Conservation (phyloP, 2,329 filamentous ascomycete genomes). For the Ophiocordyceps camponoti-rufipedis region DNA sequence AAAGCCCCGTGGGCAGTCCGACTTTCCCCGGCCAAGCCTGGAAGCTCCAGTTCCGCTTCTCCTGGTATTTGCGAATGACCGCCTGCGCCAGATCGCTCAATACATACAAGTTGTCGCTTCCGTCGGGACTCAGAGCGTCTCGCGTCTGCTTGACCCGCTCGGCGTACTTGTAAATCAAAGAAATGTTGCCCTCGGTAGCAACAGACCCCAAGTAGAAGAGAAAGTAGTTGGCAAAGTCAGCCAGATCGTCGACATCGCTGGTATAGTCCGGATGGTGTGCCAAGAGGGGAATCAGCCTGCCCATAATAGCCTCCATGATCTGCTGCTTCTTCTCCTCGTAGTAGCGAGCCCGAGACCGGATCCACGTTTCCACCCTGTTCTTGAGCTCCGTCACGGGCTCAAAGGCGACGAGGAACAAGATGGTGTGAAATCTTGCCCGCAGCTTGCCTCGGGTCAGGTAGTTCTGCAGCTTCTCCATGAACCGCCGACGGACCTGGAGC, state of each 20-base stretch:
- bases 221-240: conserved; percentile 76
- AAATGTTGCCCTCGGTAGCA: conserved; percentile 71
- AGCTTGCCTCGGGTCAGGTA: conserved; percentile 61
- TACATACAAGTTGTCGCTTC: conserved; percentile 63
- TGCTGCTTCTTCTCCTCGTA: conserved; percentile 40
- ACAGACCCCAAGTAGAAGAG: conserved; percentile 74
- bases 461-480: conserved; percentile 77
- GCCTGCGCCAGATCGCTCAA: conserved; percentile 75
- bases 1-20: conserved; percentile 63
- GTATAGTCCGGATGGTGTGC: conserved; percentile 89
- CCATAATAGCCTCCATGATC: conserved; percentile 64
- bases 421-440: conserved; percentile 64
- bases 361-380: conserved; percentile 67
- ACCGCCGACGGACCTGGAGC: conserved; percentile 55
- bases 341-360: conserved; percentile 58
- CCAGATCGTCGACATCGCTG: conserved; percentile 44
- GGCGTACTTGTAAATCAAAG: conserved; percentile 77
- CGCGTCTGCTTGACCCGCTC: conserved; percentile 82
- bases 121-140: conserved; percentile 52
- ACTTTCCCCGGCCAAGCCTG: conserved; percentile 70
- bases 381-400: conserved; percentile 64
- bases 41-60: conserved; percentile 70
- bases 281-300: conserved; percentile 68
- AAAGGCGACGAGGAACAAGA: conserved; percentile 80
- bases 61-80: conserved; percentile 70